phyloP scores from a whole-genome alignment of 1,284 basidiomycete species.

The Gomphus bonarii region DNA sequence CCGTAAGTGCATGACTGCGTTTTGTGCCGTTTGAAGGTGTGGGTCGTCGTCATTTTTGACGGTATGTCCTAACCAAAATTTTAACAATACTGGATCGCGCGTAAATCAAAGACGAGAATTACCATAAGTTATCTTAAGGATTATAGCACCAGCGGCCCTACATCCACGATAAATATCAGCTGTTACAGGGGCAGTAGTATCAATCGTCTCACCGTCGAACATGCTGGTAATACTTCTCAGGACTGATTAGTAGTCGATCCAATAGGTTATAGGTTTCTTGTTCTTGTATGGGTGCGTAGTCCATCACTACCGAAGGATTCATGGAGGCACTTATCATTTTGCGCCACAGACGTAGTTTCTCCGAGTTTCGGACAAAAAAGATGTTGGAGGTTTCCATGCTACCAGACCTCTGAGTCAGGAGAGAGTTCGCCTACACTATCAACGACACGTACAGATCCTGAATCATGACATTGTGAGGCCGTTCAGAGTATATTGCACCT shows the following conservation, averaged over 20 bases:
- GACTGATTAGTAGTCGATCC: slow-evolving; percentile 22
- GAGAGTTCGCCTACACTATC: not conserved
- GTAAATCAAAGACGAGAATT: not conserved
- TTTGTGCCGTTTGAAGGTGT: not conserved
- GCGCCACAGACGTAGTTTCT: not conserved
- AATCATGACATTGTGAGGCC: slow-evolving; percentile 54
- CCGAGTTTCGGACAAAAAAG: not conserved
- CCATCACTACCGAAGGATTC: not conserved
- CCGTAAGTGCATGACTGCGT: not conserved
- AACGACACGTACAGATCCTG: slow-evolving; percentile 33
- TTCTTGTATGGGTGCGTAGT: slow-evolving; percentile 22
- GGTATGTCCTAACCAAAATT: slow-evolving; percentile 29
- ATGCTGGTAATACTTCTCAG: slow-evolving; percentile 22
- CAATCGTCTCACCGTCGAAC: slow-evolving; percentile 21
- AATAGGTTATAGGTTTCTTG: slow-evolving; percentile 23
- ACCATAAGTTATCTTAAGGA: slow-evolving; percentile 1
- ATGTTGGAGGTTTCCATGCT: not conserved
- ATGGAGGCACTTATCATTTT: not conserved
- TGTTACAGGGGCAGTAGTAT: not conserved
- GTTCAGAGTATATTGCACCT: slow-evolving; percentile 62
- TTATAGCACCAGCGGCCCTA: not conserved
- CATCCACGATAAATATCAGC: not conserved
- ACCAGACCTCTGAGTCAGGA: not conserved
- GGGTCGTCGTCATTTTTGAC: slow-evolving; percentile 10
- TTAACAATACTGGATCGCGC: not conserved